Conservation (phyloP, 2,329 filamentous ascomycete genomes). For the Pyrenochaeta sp. region DNA sequence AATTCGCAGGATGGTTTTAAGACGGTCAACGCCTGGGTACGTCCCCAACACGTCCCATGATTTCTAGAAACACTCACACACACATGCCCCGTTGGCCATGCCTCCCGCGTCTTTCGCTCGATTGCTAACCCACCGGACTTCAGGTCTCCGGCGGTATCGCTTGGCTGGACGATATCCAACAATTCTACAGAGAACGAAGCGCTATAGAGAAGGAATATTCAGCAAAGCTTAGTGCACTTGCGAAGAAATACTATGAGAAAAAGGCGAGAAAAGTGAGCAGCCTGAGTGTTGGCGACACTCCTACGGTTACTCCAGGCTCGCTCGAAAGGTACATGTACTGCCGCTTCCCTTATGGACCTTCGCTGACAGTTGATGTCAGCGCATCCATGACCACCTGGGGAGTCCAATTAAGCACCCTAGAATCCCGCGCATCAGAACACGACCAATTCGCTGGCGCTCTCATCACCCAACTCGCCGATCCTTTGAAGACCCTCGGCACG, state of each 20-base stretch:
- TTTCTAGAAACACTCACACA: neutral
- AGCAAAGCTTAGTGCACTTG: slow-evolving; percentile 82
- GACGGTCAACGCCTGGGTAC: slow-evolving; percentile 86
- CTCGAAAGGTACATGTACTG: slow-evolving; percentile 74
- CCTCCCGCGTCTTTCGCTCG: slow-evolving; percentile 8
- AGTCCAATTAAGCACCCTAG: slow-evolving; percentile 88
- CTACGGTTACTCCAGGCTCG: slow-evolving; percentile 91
- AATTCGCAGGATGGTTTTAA: slow-evolving; percentile 87
- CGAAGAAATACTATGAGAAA: slow-evolving; percentile 97
- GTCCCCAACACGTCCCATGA: slow-evolving; percentile 28
- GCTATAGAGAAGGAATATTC: slow-evolving; percentile 97
- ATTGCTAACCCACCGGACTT: slow-evolving; percentile 32
- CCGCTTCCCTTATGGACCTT: neutral
- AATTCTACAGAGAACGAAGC: slow-evolving; percentile 95
- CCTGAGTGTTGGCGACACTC: slow-evolving; percentile 92
- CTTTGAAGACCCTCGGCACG: slow-evolving; percentile 75
- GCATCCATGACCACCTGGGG: slow-evolving; percentile 97
- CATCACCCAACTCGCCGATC: slow-evolving; percentile 82
- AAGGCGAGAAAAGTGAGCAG: slow-evolving; percentile 89
- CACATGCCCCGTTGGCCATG: slow-evolving; percentile 16
- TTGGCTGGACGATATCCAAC: slow-evolving; percentile 96
- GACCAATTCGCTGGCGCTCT: slow-evolving; percentile 84
- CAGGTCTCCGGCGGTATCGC: slow-evolving; percentile 82
- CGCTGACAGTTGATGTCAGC: slow-evolving; percentile 54
- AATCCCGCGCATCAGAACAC: slow-evolving; percentile 87